Evolutionary conservation across 257 asterid genomes (phyloP).

Genomic region (Nicotiana otophora): DNA sequence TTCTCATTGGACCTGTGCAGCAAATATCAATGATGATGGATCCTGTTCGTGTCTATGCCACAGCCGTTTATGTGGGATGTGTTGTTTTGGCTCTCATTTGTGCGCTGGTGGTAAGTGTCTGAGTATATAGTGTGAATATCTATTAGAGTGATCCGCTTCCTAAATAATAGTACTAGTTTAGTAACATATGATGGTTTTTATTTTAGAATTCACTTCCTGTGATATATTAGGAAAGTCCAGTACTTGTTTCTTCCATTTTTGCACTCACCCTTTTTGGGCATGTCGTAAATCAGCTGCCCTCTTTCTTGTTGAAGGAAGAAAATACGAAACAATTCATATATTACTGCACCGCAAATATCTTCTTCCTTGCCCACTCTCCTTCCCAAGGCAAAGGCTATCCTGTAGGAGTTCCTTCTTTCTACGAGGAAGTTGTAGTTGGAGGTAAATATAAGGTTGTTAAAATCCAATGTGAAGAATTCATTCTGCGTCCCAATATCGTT

Average conservation of each 20-base stretch:
- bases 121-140: too few species aligned
- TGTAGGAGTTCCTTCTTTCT: not conserved
- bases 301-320: not conserved
- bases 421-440: not conserved
- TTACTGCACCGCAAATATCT: not conserved
- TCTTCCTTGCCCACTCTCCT: not conserved
- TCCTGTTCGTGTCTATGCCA: conserved; percentile 71
- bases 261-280: not conserved
- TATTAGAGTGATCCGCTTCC: not conserved
- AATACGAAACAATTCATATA: not conserved
- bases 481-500: not conserved
- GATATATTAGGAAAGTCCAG: not conserved
- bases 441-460: not conserved
- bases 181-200: not conserved
- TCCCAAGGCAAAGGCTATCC: not conserved
- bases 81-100: conserved; percentile 79
- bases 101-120: conserved; percentile 75
- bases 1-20: conserved; percentile 71
- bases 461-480: not conserved
- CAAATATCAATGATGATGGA: conserved; percentile 91
- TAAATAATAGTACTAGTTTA: not conserved
- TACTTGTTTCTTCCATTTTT: not conserved
- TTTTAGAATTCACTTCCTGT: not conserved
- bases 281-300: not conserved
- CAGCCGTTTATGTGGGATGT: conserved; percentile 62